Conservation (phyloP, 257 asterid species). For the Sherardia arvensis region DNA sequence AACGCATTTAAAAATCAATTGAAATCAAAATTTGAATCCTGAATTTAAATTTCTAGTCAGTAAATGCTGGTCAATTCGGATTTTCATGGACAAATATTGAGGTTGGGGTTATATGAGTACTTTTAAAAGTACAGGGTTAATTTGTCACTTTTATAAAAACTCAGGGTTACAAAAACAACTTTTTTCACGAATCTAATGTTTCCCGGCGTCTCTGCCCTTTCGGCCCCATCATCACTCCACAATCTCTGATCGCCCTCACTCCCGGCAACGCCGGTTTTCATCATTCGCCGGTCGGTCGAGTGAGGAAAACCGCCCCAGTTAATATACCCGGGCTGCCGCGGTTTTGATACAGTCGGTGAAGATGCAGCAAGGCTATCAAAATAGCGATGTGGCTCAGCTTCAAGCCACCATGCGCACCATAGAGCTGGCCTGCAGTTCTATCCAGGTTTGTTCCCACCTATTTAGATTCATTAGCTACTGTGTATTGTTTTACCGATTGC, state of each 20-base stretch:
- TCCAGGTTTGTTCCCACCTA: conserved; percentile 42
- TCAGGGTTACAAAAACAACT: too few species aligned
- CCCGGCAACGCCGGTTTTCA: neutral
- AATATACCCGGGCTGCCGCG: neutral
- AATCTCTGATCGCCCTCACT: neutral
- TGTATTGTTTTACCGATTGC: neutral
- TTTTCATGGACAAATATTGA: too few species aligned
- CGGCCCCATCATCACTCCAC: neutral
- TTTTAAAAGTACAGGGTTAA: too few species aligned
- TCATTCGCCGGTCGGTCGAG: neutral
- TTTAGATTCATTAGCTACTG: neutral
- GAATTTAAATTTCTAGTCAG: too few species aligned
- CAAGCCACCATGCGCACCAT: conserved; percentile 77
- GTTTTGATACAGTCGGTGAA: conserved; percentile 11
- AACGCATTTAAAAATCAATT: too few species aligned
- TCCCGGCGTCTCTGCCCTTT: conserved; percentile 2
- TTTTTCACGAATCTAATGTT: too few species aligned
- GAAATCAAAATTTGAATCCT: too few species aligned
- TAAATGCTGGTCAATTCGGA: too few species aligned
- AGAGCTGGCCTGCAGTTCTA: conserved; percentile 77
- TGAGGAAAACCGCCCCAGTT: neutral
- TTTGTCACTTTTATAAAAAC: too few species aligned
- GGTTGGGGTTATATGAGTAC: too few species aligned
- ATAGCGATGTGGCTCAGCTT: conserved; percentile 57
- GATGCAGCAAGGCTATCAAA: conserved; percentile 42